Evolutionary conservation across 352 stramenopile genomes (phyloP), one percentile per base, ranked within the genome.

Genomic region (Pythium myriotylum): DNA sequence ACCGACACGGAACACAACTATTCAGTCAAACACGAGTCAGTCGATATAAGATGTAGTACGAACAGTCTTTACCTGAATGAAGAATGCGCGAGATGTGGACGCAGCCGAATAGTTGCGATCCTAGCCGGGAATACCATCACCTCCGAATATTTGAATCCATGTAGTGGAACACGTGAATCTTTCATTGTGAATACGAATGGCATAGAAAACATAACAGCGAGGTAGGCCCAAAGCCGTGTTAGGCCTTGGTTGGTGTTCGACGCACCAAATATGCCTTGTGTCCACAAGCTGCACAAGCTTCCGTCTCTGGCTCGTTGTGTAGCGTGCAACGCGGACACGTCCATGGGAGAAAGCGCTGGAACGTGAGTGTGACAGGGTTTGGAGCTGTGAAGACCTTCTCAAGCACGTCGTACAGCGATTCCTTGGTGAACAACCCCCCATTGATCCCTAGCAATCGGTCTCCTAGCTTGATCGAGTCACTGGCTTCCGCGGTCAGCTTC

Each of bases 281-380:
- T 3, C 74, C 81, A 47, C 86, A 95, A 16, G 74, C 86, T 5
- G 62, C 79, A 53, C 84, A 94, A 13, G 40, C 59, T 2, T 63
- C 50, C 26, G 66, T 69, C 12, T 62, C 65, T 0, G 53, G 22
- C 19, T 79, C 59, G 56, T 94, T 94, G 12, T 87, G 50, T 3
- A 94, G 75, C n/a, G 86, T 94, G 60, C 86, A 94, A 4, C 73
- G 73, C 53, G 75, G 71, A 70, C 86, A 94, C 33, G 75, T 56
- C 86, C 86, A 94, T 14, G 73, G 59, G 43, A 84, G 65, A 13
- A 74, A 62, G 35, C 84, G 83, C 54, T 84, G 68, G 51, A 94
- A 92, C 22, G 66, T 72, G 14, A 94, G 79, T 24, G 70, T 70
- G 29, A 94, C 80, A 0, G 84, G 83, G 49, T 88, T 91, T 7